These are phyloP conservation scores for Lactifluus piperatus DNA, from an alignment of 768 basidiomycete species.

Conservation along the genomic window DNA sequence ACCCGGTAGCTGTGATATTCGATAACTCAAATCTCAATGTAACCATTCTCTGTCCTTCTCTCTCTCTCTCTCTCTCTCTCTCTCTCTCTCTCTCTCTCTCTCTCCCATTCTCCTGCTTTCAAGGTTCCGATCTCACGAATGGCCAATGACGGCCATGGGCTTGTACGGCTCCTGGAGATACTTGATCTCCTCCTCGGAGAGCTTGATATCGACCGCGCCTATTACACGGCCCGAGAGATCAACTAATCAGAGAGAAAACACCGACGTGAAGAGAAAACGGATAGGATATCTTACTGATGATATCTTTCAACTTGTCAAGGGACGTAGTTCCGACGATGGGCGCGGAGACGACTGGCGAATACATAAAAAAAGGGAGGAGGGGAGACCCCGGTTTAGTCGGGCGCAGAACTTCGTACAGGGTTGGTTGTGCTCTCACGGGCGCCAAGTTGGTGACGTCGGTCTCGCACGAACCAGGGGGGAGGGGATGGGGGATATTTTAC, in stretches of 20 bases:
- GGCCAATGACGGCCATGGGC: constrained; percentile 13
- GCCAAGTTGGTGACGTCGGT: neutral
- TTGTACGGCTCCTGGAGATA: constrained; percentile 33
- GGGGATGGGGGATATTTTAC: too few species aligned
- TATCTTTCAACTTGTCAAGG: constrained; percentile 27
- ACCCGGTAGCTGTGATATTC: neutral
- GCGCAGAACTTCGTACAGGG: neutral
- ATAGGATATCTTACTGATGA: constrained; percentile 21
- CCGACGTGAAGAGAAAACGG: neutral
- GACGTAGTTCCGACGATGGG: constrained; percentile 33
- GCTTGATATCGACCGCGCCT: constrained; percentile 29
- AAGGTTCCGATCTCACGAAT: neutral
- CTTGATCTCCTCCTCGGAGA: constrained; percentile 35
- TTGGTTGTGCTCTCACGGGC: neutral
- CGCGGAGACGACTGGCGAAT: constrained; percentile 22
- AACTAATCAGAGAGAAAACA: neutral
- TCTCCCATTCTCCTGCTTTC: neutral
- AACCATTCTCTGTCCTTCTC: too few species aligned
- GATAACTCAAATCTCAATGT: neutral
- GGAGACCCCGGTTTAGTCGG: neutral
- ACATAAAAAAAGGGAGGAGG: too few species aligned
- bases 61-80: too few species aligned
- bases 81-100: too few species aligned
- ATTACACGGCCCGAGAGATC: too few species aligned
- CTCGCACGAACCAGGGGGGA: too few species aligned